phyloP scores from a whole-genome alignment of 2,329 filamentous ascomycete species.

The Chaetomiaceae sp. region DNA sequence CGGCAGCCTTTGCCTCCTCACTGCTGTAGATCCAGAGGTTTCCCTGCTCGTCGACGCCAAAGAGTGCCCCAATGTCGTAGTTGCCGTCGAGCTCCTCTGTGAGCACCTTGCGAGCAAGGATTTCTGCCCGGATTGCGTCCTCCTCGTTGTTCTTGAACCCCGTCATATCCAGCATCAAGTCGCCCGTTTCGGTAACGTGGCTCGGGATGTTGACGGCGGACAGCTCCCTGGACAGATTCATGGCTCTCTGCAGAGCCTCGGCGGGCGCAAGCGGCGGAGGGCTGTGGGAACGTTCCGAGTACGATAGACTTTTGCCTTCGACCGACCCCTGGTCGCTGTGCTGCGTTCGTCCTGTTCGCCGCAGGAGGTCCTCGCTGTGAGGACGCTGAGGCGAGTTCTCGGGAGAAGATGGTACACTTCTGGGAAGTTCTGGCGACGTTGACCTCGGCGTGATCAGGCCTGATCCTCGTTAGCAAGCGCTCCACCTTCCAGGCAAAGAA shows the following conservation, averaged over 20 bases:
- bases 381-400: constrained; percentile 49
- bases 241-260: constrained; percentile 79
- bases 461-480: constrained; percentile 27
- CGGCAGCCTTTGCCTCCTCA: constrained; percentile 89
- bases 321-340: constrained; percentile 35
- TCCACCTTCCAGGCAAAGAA: not conserved
- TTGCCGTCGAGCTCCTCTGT: constrained; percentile 90
- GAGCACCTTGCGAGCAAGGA: constrained; percentile 88
- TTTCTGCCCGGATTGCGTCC: constrained; percentile 84
- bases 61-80: constrained; percentile 92
- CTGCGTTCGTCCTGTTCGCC: constrained; percentile 40
- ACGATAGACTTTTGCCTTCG: constrained; percentile 35
- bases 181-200: constrained; percentile 85
- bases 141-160: constrained; percentile 94
- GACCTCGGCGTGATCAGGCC: constrained; percentile 51
- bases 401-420: constrained; percentile 43
- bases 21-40: constrained; percentile 99
- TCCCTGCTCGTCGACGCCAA: constrained; percentile 90
- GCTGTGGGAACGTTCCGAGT: constrained; percentile 64
- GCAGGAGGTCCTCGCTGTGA: constrained; percentile 53
- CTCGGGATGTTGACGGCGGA: constrained; percentile 88
- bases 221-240: constrained; percentile 79
- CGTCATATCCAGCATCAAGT: constrained; percentile 97
- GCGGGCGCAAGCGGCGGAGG: constrained; percentile 66
- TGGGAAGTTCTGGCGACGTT: constrained; percentile 48